Evolutionary conservation across 768 basidiomycete species (phyloP), one percentile per base, ranked within the genome.

Genomic region (Leccinum boreale): DNA sequence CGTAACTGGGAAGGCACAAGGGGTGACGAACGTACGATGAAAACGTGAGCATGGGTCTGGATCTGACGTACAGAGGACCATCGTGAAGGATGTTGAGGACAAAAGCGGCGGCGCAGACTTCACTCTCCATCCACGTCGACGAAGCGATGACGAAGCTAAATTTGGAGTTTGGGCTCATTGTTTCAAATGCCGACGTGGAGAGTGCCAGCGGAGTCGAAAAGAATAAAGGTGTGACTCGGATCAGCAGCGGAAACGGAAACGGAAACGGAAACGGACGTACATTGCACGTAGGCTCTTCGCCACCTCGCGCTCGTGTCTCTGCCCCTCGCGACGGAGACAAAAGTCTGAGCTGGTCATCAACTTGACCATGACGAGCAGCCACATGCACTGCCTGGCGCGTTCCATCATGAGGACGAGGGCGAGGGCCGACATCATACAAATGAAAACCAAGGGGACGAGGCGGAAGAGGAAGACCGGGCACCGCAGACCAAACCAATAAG

Each of bases 301-400:
- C 67, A 3, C 51, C 31, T 36, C 56, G 53, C 23, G 10, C 36
- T 39, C 67, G 19, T 21, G 51, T 55, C 19, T 54, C 62, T 11
- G 47, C 54, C n/a, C 8, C 36, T 57, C 65, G 60, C 21, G 57
- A 56, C 36, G 55, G 49, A 39, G 61, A 61, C 29, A 58, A 35
- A 50, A 63, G 47, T 58, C 53, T 60, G 57, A 33, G 50, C 45
- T 15, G 52, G 60, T 53, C 35, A 62, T 52, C 26, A 57, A 39
- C 24, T 59, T 60, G 14, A 64, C 49, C 50, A 63, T 35, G 49
- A 67, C 52, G 3, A 39, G 35, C 55, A 67, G 6, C 58, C 53
- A 73, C 76, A 69, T 49, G 69, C 69, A 35, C 76, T 74, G 7
- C 81, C 81, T 12, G 79, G 79, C 0, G 79, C 80, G 36, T 82